Base-by-base conservation (phyloP, 2,329 filamentous ascomycete genomes). In the Fusarium pseudocircinatum region DNA sequence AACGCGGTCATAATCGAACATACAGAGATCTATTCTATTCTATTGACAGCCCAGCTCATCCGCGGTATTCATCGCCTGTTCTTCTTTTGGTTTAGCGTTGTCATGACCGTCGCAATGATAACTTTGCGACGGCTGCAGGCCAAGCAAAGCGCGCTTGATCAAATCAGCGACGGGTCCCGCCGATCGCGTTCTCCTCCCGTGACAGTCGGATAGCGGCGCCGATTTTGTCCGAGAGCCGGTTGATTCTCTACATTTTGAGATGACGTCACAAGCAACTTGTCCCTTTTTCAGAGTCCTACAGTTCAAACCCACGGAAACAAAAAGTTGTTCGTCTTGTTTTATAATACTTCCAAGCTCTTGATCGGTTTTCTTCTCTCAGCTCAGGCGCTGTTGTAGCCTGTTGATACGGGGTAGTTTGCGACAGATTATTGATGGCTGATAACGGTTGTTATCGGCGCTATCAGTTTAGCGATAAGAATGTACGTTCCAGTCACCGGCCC, bases 71-170 rank as follows among this genome's bases (percentile, higher is more conserved):
- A n/a, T 20, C 18, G 10, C 6, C 15, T 61, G 30, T 61, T 15
- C 24, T 16, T 26, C 15, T 40, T 63, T 40, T 1, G 28, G 2
- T 7, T 20, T 43, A 63, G 46, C 12, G 9, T 2, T 9, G 3
- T 4, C 7, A 14, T 24, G 8, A 6, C 62, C 62, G 59, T 63
- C 62, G 62, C 30, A 63, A 63, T 40, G n/a, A 22, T 10, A 15
- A 34, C 16, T n/a, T 53, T 65, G 39, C 62, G 62, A 65, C 62
- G 62, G 62, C n/a, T 34, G 34, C 62, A 63, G 58, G 2, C n/a
- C 22, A 12, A 32, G 14, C 11, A 12, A 32, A 24, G 40, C 52
- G 32, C 4, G 7, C 22, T 34, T n/a, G n/a, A 39, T 26, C 32
- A 26, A 52, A 37, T 26, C 24, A 52, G 32, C 49, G 22, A 36